Evolutionary conservation across 1,139 yeast genomes (phyloP), one percentile per base, ranked within the genome.

Genomic region (Saccharomyces hybrid): DNA sequence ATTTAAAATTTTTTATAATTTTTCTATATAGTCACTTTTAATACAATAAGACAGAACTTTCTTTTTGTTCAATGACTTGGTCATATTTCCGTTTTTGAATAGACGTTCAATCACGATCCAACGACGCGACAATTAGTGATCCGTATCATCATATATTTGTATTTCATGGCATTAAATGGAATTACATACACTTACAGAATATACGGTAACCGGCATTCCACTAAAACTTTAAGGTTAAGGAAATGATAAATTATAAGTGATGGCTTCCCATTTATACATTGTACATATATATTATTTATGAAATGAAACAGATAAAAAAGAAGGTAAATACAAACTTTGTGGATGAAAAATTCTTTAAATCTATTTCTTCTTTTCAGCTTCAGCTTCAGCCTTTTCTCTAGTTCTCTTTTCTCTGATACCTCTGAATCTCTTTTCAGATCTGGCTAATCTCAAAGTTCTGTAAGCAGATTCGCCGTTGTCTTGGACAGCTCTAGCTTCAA

Each of bases 361-460:
- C 82, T 86, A 87, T 84, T 89, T 89, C 89, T 89, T 89, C 91
- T 90, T 90, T 73, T 89, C 96, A 81, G 96, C 96, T 82, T 91
- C 98, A 76, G 97, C 97, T 80, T 88, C 98, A 78, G 98, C 98
- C 82, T 83, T 83, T 69, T 90, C 97, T 75, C 77, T 84, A 71
- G 95, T 95, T 81, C 96, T 88, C 95, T 91, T 91, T 75, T 85
- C 98, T 81, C 96, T 89, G 80, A 83, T 80, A 82, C 99, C 99
- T 76, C 78, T 82, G 88, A 81, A 86, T 78, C 82, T 89, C 85
- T 93, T 89, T 72, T 88, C 89, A 69, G 93, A 84, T 83, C 93
- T 88, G 64, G 98, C 98, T 73, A 81, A 78, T 81, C 98, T 88
- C 76, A 93, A 87, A 72, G 98, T 90, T 78, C 85, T 83, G 96